A percentile compares a stretch with the other conserved stretches of the same genome.
These are phyloP conservation scores for Nicotiana sylvestris DNA, from an alignment of 257 asterid species.

Conservation along the genomic window DNA sequence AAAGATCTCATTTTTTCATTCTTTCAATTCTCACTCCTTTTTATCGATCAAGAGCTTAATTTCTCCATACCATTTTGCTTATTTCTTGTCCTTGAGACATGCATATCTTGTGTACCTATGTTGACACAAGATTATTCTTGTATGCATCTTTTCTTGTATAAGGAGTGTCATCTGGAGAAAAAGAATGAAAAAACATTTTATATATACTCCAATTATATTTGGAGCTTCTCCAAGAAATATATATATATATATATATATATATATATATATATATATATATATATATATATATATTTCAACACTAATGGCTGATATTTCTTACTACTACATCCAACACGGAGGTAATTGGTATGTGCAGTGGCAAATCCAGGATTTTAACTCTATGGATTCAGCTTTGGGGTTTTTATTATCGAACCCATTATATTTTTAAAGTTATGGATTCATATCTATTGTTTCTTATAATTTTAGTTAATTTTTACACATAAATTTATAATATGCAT, in stretches of 20 bases:
- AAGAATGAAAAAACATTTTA: not conserved
- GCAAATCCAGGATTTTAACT: too few relatives aligned
- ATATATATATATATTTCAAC: too few relatives aligned
- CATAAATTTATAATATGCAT: too few relatives aligned
- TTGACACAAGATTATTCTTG: not conserved
- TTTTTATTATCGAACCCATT: too few relatives aligned
- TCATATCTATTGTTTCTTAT: too few relatives aligned
- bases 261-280: too few relatives aligned
- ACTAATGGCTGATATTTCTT: not conserved
- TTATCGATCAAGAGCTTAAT: not conserved
- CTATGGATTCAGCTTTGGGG: too few relatives aligned
- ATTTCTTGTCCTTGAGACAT: not conserved
- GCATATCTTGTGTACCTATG: not conserved
- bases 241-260: too few relatives aligned
- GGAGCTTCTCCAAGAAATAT: not conserved
- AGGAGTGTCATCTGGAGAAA: not conserved
- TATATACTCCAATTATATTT: not conserved
- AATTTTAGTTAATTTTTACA: too few relatives aligned
- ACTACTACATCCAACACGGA: not conserved
- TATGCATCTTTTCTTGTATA: not conserved
- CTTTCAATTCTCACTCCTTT: not conserved
- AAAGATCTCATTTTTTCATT: too few relatives aligned
- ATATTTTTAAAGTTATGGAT: too few relatives aligned
- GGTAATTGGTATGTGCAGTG: too few relatives aligned
- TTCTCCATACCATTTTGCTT: not conserved